These are phyloP conservation scores for Plasmodium coatneyi DNA, from an alignment of 169 alveolate genomes.

Conservation along the genomic window DNA sequence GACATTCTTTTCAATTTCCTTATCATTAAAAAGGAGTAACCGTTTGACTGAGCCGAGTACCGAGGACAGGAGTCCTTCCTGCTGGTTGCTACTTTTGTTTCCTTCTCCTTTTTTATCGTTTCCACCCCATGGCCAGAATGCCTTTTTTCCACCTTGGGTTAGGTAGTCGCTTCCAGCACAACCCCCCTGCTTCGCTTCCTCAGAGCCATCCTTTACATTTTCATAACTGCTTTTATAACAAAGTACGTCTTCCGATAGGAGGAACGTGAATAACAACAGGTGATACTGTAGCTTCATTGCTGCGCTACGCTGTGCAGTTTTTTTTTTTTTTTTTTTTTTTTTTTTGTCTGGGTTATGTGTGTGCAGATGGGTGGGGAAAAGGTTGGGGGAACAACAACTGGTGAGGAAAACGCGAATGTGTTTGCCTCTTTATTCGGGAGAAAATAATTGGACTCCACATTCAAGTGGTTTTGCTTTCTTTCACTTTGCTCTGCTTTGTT, in stretches of 20 bases:
- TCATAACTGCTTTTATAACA: neutral
- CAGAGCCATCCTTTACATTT: neutral
- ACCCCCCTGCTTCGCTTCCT: neutral
- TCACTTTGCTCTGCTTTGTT: neutral
- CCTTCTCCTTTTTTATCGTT: neutral
- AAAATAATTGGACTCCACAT: neutral
- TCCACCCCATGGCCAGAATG: neutral
- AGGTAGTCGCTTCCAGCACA: neutral
- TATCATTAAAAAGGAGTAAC: neutral
- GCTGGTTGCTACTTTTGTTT: neutral
- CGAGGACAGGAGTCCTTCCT: neutral
- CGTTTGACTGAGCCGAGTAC: neutral
- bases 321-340: neutral
- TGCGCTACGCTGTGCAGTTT: neutral
- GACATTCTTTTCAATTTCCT: conserved; percentile 1
- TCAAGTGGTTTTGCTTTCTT: neutral
- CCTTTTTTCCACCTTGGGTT: neutral
- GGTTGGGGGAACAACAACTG: neutral
- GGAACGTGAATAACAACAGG: neutral
- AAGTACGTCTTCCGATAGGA: conserved; percentile 15
- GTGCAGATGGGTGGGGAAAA: neutral
- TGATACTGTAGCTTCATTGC: conserved; percentile 16
- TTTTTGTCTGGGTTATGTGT: neutral
- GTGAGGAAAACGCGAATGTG: neutral
- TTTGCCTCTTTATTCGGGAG: neutral